Base-by-base conservation (phyloP, 208 protist species). In the Crithidia thermophila region DNA sequence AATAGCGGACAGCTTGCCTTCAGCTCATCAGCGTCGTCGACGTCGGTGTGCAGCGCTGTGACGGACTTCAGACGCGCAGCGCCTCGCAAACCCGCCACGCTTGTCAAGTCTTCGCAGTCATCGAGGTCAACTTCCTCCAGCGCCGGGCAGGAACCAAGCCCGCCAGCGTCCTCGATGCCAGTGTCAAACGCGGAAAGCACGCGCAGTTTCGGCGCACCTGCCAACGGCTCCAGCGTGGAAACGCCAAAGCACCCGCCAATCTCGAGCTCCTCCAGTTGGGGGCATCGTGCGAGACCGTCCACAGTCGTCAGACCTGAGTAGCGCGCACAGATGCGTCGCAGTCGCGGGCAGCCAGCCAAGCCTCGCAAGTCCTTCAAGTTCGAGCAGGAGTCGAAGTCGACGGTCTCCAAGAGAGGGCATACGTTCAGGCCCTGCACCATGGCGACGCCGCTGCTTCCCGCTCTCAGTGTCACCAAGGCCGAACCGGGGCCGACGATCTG, bases 121-220 rank as follows among this genome's bases (percentile, higher is more conserved):
- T 51, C 33, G 2, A 55, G 30, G 33, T 55, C 59, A 30, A 65
- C 46, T 13, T 43, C 33, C 46, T 65, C 59, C 20, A 65, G 46
- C 27, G 59, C 46, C 9, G 30, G 18, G 34, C 43, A 65, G 21
- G 59, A 20, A n/a, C 21, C 14, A 31, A 65, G 59, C 13, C 59
- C 42, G 2, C 34, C 23, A 4, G 45, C 10, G 8, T 65, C 59
- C 23, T 61, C 39, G 18, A 49, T 49, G 2, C 55, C 55, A 7
- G 39, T 61, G 23, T 61, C 40, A 23, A 49, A 61, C 4, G 36
- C 55, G 3, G 39, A 61, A 9, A 49, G 27, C 18, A 37, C 33
- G 14, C 27, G 55, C 25, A 49, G 40, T 23, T 31, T 59, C 21
- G 31, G 2, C 34, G 34, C 16, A 16, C 10, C 14, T 13, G 55